Evolutionary conservation across 768 basidiomycete genomes (phyloP), one percentile per base, ranked within the genome.

Genomic region (Termitomyces heimii): DNA sequence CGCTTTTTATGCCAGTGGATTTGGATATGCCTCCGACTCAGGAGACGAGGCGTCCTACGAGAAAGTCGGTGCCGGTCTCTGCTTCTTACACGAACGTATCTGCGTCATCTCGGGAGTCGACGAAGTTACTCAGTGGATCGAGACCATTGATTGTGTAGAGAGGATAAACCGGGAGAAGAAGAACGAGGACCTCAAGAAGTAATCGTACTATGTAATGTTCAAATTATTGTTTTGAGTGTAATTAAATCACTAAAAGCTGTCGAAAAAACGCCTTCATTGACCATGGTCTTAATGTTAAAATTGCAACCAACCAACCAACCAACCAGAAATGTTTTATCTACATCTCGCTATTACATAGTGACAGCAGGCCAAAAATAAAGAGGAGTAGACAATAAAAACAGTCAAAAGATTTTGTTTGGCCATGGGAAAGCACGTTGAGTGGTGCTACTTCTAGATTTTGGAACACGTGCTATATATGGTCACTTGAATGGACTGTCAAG

Each of bases 1-100:
- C 66, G 4, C 28, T 62, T 18, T 70, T 67, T 54, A 63, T 63
- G 63, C 60, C 66, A 14, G 40, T 46, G 31, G 58, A 63, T 53
- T 24, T 54, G 2, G 51, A 44, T 29, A 53, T 48, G 18, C 43
- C 28, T 20, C 51, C 55, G n/a, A 34, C 49, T 35, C 60, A 49
- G 10, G 57, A 54, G 48, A 55, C 45, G 22, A 60, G 43, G 16
- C 59, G 59, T n/a, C 35, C 56, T 9, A 40, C 42, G 16, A 58
- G 55, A 45, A 60, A 58, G 42, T 31, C 59, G 2, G 53, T 62
- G 2, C 57, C 59, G 4, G 31, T 57, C 16, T 57, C 64, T 39
- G 37, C 56, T 18, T 44, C 52, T 13, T 60, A 60, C 22, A 58
- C 60, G 18, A 56, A 55, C 16, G 28, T 56, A 14, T 22, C 32